Base-by-base conservation (phyloP, 106 monocot genomes). In the Acanthochlamys bracteata region DNA sequence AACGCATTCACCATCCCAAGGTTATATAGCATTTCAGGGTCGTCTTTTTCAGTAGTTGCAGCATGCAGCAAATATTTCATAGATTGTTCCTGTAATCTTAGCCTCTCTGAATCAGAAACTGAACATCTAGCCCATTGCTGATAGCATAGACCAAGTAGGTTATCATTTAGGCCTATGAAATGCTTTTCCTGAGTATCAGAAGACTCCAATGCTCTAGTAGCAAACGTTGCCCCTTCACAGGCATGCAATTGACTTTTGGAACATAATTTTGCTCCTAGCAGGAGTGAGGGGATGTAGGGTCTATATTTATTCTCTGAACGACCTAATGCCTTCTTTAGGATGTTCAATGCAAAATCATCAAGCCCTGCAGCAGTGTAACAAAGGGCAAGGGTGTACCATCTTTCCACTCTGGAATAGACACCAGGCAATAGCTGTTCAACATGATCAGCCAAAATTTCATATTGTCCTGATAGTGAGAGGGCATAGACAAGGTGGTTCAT, bases 301-400 rank as follows among this genome's bases (percentile, higher is more conserved):
- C 66, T 76, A 39, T 69, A 55, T 42, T 80, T 78, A 27, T 64
- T 80, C 23, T 83, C 73, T 27, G 80, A 81, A 46, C 17, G 66
- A 15, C 79, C 57, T n/a, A 69, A 63, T 49, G 58, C 57, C 10
- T 79, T 89, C 40, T 76, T 80, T 68, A 93, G 40, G 61, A 93
- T 57, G 78, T 89, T 83, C 45, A 93, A 41, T 24, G 89, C 85
- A 47, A 67, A 70, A 47, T 75, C 68, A 73, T 83, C 74, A 20
- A 79, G 64, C 39, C 76, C 78, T 45, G 81, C 73, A 42, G 93
- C 82, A 80, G 75, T 66, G 49, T 85, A 83, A 76, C 89, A 93
- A 63, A 93, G 83, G n/a, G 85, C 78, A 13, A 93, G 89, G 40
- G 78, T 41, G 65, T 93, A 93, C 89, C 93, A 93, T 69, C 89